Evolutionary conservation across 1,284 basidiomycete genomes (phyloP).

Genomic region (Apiotrichum gamsii): DNA sequence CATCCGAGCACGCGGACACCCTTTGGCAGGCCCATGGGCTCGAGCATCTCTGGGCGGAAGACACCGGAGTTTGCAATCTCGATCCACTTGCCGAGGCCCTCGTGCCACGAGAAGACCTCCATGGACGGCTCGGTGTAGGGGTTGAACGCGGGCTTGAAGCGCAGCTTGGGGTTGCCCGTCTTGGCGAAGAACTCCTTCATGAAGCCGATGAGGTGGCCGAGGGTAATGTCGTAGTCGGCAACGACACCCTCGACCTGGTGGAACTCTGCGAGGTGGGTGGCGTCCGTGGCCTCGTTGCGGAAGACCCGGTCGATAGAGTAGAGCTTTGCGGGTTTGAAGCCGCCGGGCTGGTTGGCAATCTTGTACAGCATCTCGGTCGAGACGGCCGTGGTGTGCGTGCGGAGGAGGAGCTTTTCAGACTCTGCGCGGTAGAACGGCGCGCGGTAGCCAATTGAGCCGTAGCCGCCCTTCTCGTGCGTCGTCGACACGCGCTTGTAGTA

Average conservation of each 20-base stretch:
- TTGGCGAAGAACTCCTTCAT: constrained; percentile 98
- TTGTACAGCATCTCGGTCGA: constrained; percentile 92
- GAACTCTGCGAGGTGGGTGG: constrained; percentile 99
- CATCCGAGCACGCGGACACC: constrained; percentile 96
- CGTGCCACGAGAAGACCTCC: constrained; percentile 98
- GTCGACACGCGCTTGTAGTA: constrained; percentile 87
- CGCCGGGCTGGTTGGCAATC: constrained; percentile 66
- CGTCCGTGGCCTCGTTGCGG: constrained; percentile 98
- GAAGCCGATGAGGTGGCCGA: constrained; percentile 99
- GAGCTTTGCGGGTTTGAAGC: constrained; percentile 92
- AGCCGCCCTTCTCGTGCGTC: constrained; percentile 85
- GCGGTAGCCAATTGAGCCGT: constrained; percentile 93
- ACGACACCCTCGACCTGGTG: constrained; percentile 99
- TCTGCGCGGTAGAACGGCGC: constrained; percentile 94
- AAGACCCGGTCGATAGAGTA: constrained; percentile 99
- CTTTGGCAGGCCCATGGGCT: constrained; percentile 97
- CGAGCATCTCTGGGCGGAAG: constrained; percentile 99
- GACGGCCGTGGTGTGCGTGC: constrained; percentile 96
- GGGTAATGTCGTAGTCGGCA: constrained; percentile 84
- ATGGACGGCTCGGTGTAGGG: constrained; percentile 98
- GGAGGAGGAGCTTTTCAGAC: constrained; percentile 82
- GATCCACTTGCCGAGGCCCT: constrained; percentile 90
- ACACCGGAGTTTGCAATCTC: constrained; percentile 83
- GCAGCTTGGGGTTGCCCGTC: constrained; percentile 87
- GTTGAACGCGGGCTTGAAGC: constrained; percentile 77